phyloP scores from a whole-genome alignment of 2,329 filamentous ascomycete species.

The Aspergillus sp. region DNA sequence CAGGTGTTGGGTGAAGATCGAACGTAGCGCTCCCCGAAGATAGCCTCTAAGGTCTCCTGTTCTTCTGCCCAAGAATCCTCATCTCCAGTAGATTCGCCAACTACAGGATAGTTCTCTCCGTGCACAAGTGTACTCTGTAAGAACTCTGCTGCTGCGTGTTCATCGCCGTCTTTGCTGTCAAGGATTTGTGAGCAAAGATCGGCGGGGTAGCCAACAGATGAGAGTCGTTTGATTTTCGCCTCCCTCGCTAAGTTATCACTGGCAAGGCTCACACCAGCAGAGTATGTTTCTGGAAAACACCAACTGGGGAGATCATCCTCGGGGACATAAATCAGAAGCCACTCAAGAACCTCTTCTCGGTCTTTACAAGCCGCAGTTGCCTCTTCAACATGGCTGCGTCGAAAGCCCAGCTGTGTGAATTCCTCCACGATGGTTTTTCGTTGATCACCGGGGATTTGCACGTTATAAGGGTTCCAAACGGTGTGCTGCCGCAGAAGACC shows the following conservation, averaged over 20 bases:
- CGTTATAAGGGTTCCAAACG: conserved; percentile 79
- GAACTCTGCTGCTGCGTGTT: conserved; percentile 71
- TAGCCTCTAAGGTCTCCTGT: conserved; percentile 74
- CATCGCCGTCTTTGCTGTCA: conserved; percentile 65
- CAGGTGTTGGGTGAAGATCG: conserved; percentile 60
- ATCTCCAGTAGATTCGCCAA: conserved; percentile 25
- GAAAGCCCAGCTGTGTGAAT: conserved; percentile 74
- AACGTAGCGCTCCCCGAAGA: conserved; percentile 71
- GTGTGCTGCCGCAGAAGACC: conserved; percentile 70
- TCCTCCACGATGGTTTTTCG: conserved; percentile 64
- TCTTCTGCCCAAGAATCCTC: conserved; percentile 76
- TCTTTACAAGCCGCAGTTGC: conserved; percentile 84
- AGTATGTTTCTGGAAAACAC: conserved; percentile 88
- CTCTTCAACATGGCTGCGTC: conserved; percentile 84
- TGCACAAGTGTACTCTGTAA: conserved; percentile 66
- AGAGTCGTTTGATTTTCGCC: conserved; percentile 73
- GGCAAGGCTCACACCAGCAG: conserved; percentile 81
- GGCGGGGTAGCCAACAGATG: conserved; percentile 75
- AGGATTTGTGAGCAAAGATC: conserved; percentile 79
- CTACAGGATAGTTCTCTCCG: conserved; percentile 26
- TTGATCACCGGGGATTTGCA: conserved; percentile 57
- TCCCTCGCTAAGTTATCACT: conserved; percentile 77
- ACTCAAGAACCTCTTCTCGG: conserved; percentile 86
- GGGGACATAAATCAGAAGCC: conserved; percentile 93
- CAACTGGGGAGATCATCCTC: conserved; percentile 93